phyloP scores from a whole-genome alignment of 352 stramenopile genomes.

The Phytophthora sp. region DNA sequence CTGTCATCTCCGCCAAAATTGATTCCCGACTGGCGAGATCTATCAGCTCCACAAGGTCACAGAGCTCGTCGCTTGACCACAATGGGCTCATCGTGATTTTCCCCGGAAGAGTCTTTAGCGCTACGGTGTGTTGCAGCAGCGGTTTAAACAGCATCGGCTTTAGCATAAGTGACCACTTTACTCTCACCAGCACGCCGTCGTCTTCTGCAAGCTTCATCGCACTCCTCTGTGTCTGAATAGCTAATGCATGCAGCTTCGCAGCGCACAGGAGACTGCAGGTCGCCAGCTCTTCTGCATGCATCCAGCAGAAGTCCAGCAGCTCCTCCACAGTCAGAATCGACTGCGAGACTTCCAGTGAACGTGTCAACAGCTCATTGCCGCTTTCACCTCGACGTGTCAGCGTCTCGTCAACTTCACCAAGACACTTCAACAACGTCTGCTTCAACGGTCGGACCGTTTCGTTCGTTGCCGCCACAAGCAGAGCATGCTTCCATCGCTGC shows the following conservation, averaged over 20 bases:
- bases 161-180: conserved; percentile 48
- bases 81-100: background rate
- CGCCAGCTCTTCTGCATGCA: conserved; percentile 36
- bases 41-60: conserved; percentile 9
- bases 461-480: conserved; percentile 39
- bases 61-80: conserved; percentile 12
- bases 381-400: conserved; percentile 3
- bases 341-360: background rate
- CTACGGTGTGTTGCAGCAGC: conserved; percentile 34
- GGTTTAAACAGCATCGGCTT: conserved; percentile 53
- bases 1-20: conserved; percentile 15
- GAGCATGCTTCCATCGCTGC: conserved; percentile 40
- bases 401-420: conserved; percentile 24
- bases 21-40: conserved; percentile 5
- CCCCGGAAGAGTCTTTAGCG: conserved; percentile 30
- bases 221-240: conserved; percentile 13
- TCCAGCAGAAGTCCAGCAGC: conserved; percentile 55
- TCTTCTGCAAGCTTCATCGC: conserved; percentile 16
- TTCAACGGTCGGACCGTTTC: conserved; percentile 39
- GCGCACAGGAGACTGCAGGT: conserved; percentile 47
- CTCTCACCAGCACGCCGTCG: conserved; percentile 34
- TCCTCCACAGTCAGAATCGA: conserved; percentile 26
- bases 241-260: conserved; percentile 45
- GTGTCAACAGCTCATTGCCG: background rate
- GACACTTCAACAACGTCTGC: conserved; percentile 22